Evolutionary conservation across 1,284 basidiomycete genomes (phyloP).

Genomic region (Cryptococcus sp.): DNA sequence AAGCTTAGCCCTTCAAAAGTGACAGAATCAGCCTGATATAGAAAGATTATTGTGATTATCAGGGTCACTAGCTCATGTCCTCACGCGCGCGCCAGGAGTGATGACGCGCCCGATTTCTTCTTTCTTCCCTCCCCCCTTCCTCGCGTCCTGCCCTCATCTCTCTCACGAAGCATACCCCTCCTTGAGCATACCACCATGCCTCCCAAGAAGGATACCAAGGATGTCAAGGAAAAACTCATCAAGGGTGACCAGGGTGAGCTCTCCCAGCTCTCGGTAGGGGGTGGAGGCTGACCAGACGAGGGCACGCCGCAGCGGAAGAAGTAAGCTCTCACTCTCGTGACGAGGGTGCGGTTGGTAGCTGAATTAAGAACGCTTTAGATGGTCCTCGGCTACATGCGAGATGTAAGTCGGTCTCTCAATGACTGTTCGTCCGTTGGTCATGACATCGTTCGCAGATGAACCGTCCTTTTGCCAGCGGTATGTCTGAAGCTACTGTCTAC

Average conservation of each 20-base stretch:
- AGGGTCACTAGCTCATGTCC: not conserved
- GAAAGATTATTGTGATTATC: not conserved
- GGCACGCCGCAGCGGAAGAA: slow-evolving; percentile 37
- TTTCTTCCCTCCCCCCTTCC: not conserved
- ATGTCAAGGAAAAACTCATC: slow-evolving; percentile 64
- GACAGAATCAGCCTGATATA: not conserved
- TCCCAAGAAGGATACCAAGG: slow-evolving; percentile 57
- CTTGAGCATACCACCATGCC: slow-evolving; percentile 31
- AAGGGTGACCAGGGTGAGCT: slow-evolving; percentile 48
- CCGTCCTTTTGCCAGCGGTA: slow-evolving; percentile 42
- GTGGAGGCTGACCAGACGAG: slow-evolving; percentile 7
- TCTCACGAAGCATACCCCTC: not conserved
- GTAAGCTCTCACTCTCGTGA: slow-evolving; percentile 14
- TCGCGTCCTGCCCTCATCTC: not conserved
- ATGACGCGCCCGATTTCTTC: slow-evolving; percentile 8
- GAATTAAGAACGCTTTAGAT: slow-evolving; percentile 23
- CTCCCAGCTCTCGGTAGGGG: not conserved
- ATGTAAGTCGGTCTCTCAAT: slow-evolving; percentile 21
- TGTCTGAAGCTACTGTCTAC: slow-evolving; percentile 14
- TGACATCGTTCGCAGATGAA: slow-evolving; percentile 30
- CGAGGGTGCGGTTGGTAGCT: too few species aligned
- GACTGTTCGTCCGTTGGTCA: not conserved
- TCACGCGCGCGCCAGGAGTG: not conserved
- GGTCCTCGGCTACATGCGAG: slow-evolving; percentile 45
- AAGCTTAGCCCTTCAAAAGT: too few species aligned